Base-by-base conservation (phyloP, 2,329 filamentous ascomycete genomes). In the Pezicula carpinea region DNA sequence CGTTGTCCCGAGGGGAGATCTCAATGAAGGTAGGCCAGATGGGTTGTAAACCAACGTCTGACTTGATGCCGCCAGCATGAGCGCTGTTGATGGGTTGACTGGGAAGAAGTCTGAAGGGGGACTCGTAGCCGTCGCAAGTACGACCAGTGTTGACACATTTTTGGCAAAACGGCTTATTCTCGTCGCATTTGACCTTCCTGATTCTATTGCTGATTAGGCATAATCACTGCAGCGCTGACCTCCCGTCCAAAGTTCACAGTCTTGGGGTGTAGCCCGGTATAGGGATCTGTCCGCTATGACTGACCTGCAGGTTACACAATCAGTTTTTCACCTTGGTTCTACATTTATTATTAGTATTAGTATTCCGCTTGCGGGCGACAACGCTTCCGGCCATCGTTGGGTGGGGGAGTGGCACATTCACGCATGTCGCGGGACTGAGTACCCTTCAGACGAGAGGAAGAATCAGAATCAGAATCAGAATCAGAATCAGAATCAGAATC, bases 291-390 rank as follows among this genome's bases (percentile, higher is more conserved):
- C 45, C 35, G 32, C 47, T 52, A 51, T 48, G 29, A 64, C 66
- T 63, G 17, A 71, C 69, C 68, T 68, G 66, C 69, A 72, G 43
- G 69, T 71, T 55, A 50, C 55, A 56, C 69, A 71, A 40, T 68
- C 69, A 13, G 67, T 71, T 49, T n/a, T 70, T 71, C 14, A 69
- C 67, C 45, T 70, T 71, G 15, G 59, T 53, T 55, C 53, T 56
- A 51, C 49, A 33, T 57, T 56, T 19, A n/a, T n/a, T n/a, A n/a
- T n/a, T n/a, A n/a, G n/a, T n/a, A n/a, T n/a, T n/a, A 38, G 53
- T 57, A 38, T 51, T 64, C 50, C 58, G 57, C 57, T 62, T 64
- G 40, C 54, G 52, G 44, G 52, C 39, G 33, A 53, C 52, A 48
- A 51, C 39, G 47, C 42, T 56, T 49, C 51, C 46, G 35, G 52